phyloP scores from a whole-genome alignment of 106 monocot genomes.

The Triglochin maritima region DNA sequence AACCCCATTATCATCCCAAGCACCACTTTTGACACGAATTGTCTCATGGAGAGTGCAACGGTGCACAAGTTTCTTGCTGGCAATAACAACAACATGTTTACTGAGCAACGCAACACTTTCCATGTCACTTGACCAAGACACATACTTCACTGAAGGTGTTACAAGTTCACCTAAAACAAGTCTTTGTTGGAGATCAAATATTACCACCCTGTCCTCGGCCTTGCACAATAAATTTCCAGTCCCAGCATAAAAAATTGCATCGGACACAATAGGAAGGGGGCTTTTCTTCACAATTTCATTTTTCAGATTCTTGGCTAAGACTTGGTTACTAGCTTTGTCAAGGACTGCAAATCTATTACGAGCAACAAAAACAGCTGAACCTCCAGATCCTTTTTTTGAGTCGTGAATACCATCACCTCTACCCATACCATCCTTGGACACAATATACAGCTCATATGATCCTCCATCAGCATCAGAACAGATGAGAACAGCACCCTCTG shows the following conservation, averaged over 20 bases:
- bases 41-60: slow-evolving; percentile 90
- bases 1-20: slow-evolving; percentile 96
- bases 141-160: slow-evolving; percentile 64
- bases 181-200: slow-evolving; percentile 85
- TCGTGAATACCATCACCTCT: slow-evolving; percentile 58
- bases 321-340: slow-evolving; percentile 66
- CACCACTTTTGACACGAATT: slow-evolving; percentile 93
- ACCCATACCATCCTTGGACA: slow-evolving; percentile 50
- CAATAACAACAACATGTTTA: slow-evolving; percentile 80
- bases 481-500: slow-evolving; percentile 70
- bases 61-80: slow-evolving; percentile 73
- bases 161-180: slow-evolving; percentile 74
- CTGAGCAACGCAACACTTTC: slow-evolving; percentile 75
- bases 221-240: slow-evolving; percentile 71
- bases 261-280: slow-evolving; percentile 52
- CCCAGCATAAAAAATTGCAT: slow-evolving; percentile 85
- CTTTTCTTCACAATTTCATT: slow-evolving; percentile 85
- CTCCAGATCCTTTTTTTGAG: slow-evolving; percentile 63
- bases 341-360: slow-evolving; percentile 90
- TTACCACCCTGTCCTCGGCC: slow-evolving; percentile 63
- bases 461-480: slow-evolving; percentile 83
- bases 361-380: slow-evolving; percentile 69
- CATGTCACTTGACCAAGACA: slow-evolving; percentile 90
- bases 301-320: slow-evolving; percentile 62
- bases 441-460: slow-evolving; percentile 69